Evolutionary conservation across 2,329 filamentous ascomycete species (phyloP), one percentile per base, ranked within the genome.

Genomic region (Colletotrichum spaethianum): DNA sequence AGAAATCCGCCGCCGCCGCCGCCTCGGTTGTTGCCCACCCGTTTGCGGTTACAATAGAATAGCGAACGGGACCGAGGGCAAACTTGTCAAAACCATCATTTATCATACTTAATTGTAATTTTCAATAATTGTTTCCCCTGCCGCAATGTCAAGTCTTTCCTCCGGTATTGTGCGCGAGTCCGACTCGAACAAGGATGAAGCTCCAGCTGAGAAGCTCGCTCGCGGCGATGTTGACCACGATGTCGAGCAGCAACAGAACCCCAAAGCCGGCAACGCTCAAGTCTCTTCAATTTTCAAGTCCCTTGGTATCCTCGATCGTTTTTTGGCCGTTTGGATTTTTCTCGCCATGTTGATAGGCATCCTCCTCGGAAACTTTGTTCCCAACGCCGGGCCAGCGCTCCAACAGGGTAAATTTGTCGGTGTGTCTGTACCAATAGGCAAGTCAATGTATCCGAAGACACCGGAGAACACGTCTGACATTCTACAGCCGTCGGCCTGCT

Each of bases 321-420:
- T 90, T 75, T 86, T 93, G 0, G 91, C 89, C 2, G 46, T 93
- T 33, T 93, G 93, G 93, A 95, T 96, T 71, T 85, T 96, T 33
- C 86, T 96, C 0, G 93, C 93, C 56, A 96, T 96, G 91, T 86
- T 88, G 1, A 81, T 94, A 9, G 93, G 94, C 4, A 92, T 96
- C 53, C 82, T 95, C 1, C 82, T 96, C 0, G 93, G 93, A 7
- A 95, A 95, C 80, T 93, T 95, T 72, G 92, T 93, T 1, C 87
- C 89, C 0, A 84, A 83, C 28, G 89, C 89, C 1, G 91, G 89
- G 0, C 86, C 86, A 0, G 88, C 90, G 0, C 80, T 96, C 18
- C 89, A 95, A 74, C 89, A 87, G 75, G 93, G 93, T 7, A 88
- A 89, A 33, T 95, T 96, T 76, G 92, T 93, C 0, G 90, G 91